Evolutionary conservation across 371 early-diverging fungal genomes (phyloP).

Genomic region (Rhizopus microsporus): DNA sequence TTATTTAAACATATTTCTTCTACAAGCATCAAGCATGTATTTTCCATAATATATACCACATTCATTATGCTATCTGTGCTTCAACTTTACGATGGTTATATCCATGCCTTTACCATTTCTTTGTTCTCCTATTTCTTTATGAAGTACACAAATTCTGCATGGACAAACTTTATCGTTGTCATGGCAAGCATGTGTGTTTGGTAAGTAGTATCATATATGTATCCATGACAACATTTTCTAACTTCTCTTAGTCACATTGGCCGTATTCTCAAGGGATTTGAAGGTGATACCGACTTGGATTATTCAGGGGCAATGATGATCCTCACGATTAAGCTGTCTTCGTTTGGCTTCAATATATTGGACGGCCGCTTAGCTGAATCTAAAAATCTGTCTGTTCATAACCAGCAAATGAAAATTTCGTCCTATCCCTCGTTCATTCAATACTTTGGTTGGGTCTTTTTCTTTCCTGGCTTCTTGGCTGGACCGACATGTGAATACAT

Average conservation of each 20-base stretch:
- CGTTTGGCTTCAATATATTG: slow-evolving; percentile 81
- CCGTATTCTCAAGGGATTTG: slow-evolving; percentile 55
- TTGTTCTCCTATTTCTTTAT: slow-evolving; percentile 62
- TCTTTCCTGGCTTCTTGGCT: slow-evolving; percentile 82
- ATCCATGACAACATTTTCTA: not conserved
- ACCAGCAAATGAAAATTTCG: slow-evolving; percentile 59
- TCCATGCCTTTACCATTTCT: slow-evolving; percentile 63
- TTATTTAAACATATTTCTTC: slow-evolving; percentile 52
- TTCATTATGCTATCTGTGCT: slow-evolving; percentile 65
- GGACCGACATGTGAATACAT: slow-evolving; percentile 87
- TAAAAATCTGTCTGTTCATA: slow-evolving; percentile 45
- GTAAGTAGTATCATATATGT: slow-evolving; percentile 36
- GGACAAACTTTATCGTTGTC: slow-evolving; percentile 67
- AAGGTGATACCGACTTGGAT: slow-evolving; percentile 66
- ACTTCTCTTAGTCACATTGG: slow-evolving; percentile 56
- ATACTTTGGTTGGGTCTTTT: slow-evolving; percentile 87
- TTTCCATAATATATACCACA: slow-evolving; percentile 65
- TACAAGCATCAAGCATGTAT: slow-evolving; percentile 66
- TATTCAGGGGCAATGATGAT: slow-evolving; percentile 92
- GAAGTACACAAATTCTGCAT: slow-evolving; percentile 52
- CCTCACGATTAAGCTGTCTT: slow-evolving; percentile 82
- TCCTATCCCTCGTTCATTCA: slow-evolving; percentile 72
- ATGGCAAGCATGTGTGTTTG: slow-evolving; percentile 79
- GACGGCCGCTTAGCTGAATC: slow-evolving; percentile 19
- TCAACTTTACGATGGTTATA: slow-evolving; percentile 57